phyloP scores from a whole-genome alignment of 257 asterid species.

The Ocimum tenuiflorum region DNA sequence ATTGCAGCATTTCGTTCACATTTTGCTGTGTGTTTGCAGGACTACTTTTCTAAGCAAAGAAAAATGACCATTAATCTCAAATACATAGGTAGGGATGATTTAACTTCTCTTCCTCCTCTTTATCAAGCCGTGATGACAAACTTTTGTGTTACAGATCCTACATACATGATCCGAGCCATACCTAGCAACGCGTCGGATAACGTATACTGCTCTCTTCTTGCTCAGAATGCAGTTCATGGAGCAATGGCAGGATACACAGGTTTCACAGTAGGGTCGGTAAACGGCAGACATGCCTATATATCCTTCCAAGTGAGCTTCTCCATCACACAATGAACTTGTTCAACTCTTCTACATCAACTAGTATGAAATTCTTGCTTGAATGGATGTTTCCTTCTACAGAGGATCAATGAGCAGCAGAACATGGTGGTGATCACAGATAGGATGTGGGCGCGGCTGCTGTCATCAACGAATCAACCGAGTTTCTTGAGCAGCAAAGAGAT shows the following conservation, averaged over 20 bases:
- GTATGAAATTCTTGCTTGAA: neutral
- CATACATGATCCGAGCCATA: conserved; percentile 87
- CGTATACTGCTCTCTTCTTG: conserved; percentile 89
- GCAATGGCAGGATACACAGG: conserved; percentile 98
- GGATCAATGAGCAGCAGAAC: conserved; percentile 59
- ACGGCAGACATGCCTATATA: conserved; percentile 63
- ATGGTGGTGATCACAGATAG: conserved; percentile 89
- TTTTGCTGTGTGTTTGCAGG: conserved; percentile 33
- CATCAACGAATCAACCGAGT: conserved; percentile 94
- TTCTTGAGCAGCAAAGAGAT: conserved; percentile 39
- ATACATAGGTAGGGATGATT: conserved; percentile 56
- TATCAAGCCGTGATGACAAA: neutral
- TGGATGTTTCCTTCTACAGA: conserved; percentile 31
- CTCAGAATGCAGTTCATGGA: conserved; percentile 91
- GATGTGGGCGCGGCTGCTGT: conserved; percentile 93
- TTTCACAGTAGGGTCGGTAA: conserved; percentile 66
- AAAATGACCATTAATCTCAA: conserved; percentile 65
- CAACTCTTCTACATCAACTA: neutral
- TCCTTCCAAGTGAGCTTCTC: conserved; percentile 64
- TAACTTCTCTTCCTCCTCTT: neutral
- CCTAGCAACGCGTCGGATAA: conserved; percentile 87
- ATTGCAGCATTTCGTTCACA: neutral
- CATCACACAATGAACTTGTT: no score
- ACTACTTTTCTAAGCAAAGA: conserved; percentile 53
- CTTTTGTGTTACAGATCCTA: conserved; percentile 52